These are phyloP conservation scores for Mrakia frigida DNA, from an alignment of 768 basidiomycete genomes.

Conservation along the genomic window DNA sequence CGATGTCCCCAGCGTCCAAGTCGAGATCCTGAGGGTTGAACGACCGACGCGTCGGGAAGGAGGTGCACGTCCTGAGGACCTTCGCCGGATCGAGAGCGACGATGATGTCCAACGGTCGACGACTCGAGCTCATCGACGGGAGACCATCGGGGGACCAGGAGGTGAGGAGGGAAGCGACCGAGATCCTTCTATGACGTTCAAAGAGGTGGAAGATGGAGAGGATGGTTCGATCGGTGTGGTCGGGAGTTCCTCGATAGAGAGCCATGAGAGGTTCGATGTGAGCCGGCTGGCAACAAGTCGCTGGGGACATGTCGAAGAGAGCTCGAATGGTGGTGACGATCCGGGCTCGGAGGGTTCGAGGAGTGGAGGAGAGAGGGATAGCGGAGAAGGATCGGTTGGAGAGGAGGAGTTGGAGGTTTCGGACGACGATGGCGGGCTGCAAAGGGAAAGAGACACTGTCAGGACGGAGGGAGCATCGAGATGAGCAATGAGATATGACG, in stretches of 20 bases:
- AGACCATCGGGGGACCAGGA: conserved; percentile 56
- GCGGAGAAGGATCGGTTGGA: conserved; percentile 59
- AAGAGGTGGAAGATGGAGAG: conserved; percentile 74
- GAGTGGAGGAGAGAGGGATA: conserved; percentile 32
- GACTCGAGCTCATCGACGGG: conserved; percentile 34
- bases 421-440: conserved; percentile 66
- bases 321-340: conserved; percentile 57
- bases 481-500: conserved; percentile 28
- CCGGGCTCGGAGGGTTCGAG: conserved; percentile 47
- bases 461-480: not conserved
- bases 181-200: conserved; percentile 62
- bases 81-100: conserved; percentile 62
- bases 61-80: conserved; percentile 65
- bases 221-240: conserved; percentile 59
- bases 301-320: conserved; percentile 70
- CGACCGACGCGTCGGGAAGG: conserved; percentile 63
- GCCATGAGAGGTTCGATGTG: conserved; percentile 71
- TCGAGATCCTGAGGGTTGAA: conserved; percentile 38
- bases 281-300: conserved; percentile 76
- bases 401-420: conserved; percentile 66
- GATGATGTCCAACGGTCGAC: conserved; percentile 57
- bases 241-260: conserved; percentile 71
- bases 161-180: conserved; percentile 59
- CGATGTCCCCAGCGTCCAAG: conserved; percentile 33
- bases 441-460: not conserved